Percentiles rank a stretch among this genome's conserved stretches.
Conservation (phyloP, 129 eudicot species). For the Helichrysum umbraculigerum region DNA sequence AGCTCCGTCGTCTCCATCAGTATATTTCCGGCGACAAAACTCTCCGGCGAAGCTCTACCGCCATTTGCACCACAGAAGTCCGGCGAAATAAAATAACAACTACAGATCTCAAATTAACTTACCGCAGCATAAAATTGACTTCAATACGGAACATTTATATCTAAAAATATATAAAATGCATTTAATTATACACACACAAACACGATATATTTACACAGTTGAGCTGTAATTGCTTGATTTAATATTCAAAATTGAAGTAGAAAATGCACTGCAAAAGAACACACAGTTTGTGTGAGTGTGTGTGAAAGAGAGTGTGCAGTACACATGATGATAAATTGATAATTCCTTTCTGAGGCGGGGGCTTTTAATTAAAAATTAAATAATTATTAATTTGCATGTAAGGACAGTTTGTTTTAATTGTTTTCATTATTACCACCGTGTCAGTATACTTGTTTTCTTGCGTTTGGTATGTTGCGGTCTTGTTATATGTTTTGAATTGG, state of each 20-base stretch:
- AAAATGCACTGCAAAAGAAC: constrained; percentile 30
- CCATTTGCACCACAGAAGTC: constrained; percentile 4
- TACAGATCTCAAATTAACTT: constrained; percentile 34
- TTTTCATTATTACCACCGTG: constrained; percentile 26
- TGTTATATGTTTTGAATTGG: neutral
- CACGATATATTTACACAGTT: constrained; percentile 35
- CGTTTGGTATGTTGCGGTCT: constrained; percentile 35
- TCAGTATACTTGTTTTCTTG: constrained; percentile 28
- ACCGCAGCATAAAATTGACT: constrained; percentile 35
- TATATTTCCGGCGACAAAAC: neutral
- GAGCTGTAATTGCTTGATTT: constrained; percentile 34
- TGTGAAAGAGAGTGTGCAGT: constrained; percentile 31
- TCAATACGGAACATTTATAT: constrained; percentile 16
- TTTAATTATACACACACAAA: constrained; percentile 22
- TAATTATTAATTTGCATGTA: constrained; percentile 15
- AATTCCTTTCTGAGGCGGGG: constrained; percentile 24
- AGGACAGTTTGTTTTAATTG: constrained; percentile 30
- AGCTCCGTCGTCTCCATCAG: constrained; percentile 34
- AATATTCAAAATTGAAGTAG: constrained; percentile 21
- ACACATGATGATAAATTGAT: constrained; percentile 35
- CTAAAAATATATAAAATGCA: constrained; percentile 1
- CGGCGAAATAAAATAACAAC: neutral
- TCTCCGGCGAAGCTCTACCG: constrained; percentile 8
- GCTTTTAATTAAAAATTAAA: constrained; percentile 21
- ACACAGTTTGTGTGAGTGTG: constrained; percentile 29